Base-by-base conservation (phyloP, 2,329 filamentous ascomycete genomes). In the Penicillium sp. region DNA sequence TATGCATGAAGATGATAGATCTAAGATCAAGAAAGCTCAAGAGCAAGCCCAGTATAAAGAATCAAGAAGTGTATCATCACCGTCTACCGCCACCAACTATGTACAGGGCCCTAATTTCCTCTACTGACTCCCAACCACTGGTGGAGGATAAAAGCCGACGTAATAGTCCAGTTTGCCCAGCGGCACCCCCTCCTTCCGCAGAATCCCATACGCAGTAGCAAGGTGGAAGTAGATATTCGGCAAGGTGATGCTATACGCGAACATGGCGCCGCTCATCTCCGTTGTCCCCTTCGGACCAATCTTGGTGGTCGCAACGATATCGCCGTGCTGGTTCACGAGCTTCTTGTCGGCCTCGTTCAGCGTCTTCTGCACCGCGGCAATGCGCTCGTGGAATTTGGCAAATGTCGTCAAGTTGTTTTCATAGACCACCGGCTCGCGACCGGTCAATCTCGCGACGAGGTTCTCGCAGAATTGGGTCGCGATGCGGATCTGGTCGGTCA, bases 401-500 rank as follows among this genome's bases (percentile, higher is more conserved):
- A 17, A 31, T 6, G 6, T 31, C 14, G n/a, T 3, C 14, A n/a
- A 17, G n/a, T 9, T 16, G 15, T 9, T 17, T 17, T 31, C 29
- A n/a, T n/a, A n/a, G n/a, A n/a, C n/a, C n/a, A 48, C 36, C 0
- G 55, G 41, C 5, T 59, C 51, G 7, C 53, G 57, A 29, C 36
- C 51, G 11, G 54, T 58, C 11, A 62, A 41, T 25, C 51, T 40
- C 10, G 59, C 59, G 26, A 39, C 45, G 2, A 60, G 25, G 20
- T 54, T 50, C 38, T 53, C 57, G 1, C 48, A 43, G 41, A 42
- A 56, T 32, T 59, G 54, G 15, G 56, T 51, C 3, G 48, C 41
- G n/a, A 62, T 16, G 32, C 54, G 56, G 31, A 62, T 38, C 37
- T 58, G 45, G 41, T 50, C 44, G 30, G 44, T n/a, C 11, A 58